A percentile compares a stretch with the other conserved stretches of the same genome.
phyloP scores from a whole-genome alignment of 176 grass and related monocot genomes.

The Pontederia crassipes region DNA sequence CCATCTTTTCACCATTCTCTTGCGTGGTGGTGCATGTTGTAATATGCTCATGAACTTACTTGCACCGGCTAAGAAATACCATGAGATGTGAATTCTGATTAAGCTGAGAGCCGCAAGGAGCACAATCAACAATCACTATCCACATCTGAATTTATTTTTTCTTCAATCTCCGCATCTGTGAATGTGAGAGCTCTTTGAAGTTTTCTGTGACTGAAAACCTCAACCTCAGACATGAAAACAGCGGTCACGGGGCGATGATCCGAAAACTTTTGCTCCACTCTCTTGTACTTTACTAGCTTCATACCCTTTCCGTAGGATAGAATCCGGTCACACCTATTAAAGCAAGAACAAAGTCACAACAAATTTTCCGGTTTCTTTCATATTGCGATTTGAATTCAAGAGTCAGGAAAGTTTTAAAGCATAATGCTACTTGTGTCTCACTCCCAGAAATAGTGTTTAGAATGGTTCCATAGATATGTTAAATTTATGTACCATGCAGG shows the following conservation, averaged over 20 bases:
- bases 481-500: constrained; percentile 67
- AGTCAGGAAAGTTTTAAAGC: not conserved
- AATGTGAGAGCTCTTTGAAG: constrained; percentile 93
- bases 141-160: constrained; percentile 36
- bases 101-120: constrained; percentile 10
- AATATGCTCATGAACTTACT: too few relatives aligned
- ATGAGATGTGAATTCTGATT: too few relatives aligned
- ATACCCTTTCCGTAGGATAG: constrained; percentile 71
- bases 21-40: too few relatives aligned
- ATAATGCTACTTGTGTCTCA: not conserved
- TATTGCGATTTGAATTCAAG: too few relatives aligned
- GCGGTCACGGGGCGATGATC: constrained; percentile 87
- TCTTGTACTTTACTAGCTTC: constrained; percentile 47
- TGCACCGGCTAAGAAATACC: too few relatives aligned
- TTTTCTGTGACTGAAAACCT: constrained; percentile 78
- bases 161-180: constrained; percentile 76
- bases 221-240: constrained; percentile 54
- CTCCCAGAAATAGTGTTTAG: not conserved
- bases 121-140: constrained; percentile 31
- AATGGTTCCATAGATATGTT: not conserved
- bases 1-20: too few relatives aligned
- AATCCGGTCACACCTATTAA: constrained; percentile 76
- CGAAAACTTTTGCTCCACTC: constrained; percentile 49
- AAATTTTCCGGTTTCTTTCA: not conserved
- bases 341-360: not conserved